Percentiles rank a stretch among this genome's conserved stretches.
These are phyloP conservation scores for Scheffersomyces ergatensis DNA, from an alignment of 805 yeast genomes.

Conservation along the genomic window DNA sequence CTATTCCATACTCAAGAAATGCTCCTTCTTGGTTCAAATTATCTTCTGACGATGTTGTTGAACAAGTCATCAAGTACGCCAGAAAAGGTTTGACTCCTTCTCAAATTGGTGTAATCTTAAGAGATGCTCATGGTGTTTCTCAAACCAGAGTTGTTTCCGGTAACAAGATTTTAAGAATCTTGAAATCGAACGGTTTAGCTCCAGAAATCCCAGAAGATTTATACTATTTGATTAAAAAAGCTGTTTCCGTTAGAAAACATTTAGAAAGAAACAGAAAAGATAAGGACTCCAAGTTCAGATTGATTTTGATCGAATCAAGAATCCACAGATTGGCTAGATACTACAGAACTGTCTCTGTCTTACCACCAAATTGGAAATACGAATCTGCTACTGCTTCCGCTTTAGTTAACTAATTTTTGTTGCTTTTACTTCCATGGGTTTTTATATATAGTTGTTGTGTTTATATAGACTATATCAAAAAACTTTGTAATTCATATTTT, in stretches of 20 bases:
- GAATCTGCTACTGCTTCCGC: constrained; percentile 99
- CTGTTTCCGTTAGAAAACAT: constrained; percentile 99
- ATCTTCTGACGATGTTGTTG: constrained; percentile 91
- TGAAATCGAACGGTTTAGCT: constrained; percentile 99
- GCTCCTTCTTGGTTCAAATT: constrained; percentile 99
- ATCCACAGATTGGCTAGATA: constrained; percentile 99
- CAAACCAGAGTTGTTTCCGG: constrained; percentile 97
- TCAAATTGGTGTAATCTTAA: constrained; percentile 97
- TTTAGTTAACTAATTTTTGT: constrained; percentile 87
- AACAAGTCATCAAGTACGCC: constrained; percentile 98
- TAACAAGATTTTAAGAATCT: constrained; percentile 98
- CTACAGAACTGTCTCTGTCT: constrained; percentile 99
- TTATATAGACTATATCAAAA: too few species aligned
- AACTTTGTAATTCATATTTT: neutral
- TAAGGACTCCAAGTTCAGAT: constrained; percentile 99
- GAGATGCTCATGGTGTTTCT: constrained; percentile 99
- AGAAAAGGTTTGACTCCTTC: constrained; percentile 99
- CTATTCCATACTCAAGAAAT: constrained; percentile 98
- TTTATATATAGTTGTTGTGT: neutral
- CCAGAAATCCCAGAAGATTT: constrained; percentile 99
- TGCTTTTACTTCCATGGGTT: neutral
- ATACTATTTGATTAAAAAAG: constrained; percentile 98
- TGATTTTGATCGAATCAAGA: constrained; percentile 99
- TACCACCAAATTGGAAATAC: constrained; percentile 99
- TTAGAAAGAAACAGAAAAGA: constrained; percentile 99